These are phyloP conservation scores for Spathaspora sp. DNA, from an alignment of 1,139 yeast genomes.

Conservation along the genomic window DNA sequence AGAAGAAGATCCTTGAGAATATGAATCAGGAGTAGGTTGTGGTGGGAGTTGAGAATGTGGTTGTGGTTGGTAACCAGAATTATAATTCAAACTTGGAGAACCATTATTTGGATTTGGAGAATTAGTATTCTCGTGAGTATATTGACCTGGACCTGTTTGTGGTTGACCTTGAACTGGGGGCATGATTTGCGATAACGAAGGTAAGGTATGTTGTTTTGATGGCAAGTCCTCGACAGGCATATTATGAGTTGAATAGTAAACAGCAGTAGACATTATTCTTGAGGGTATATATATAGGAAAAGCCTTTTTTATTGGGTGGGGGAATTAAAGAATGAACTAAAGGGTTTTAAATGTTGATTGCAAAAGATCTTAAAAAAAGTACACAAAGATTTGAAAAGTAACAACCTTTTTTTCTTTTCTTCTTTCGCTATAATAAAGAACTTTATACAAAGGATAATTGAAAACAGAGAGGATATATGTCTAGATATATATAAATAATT, in stretches of 20 bases:
- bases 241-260: constrained; percentile 28
- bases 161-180: constrained; percentile 22
- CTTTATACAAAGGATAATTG: neutral
- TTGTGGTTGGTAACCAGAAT: constrained; percentile 11
- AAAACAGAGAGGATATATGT: neutral
- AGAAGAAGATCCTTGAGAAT: constrained; percentile 25
- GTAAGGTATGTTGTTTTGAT: constrained; percentile 25
- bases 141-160: constrained; percentile 7
- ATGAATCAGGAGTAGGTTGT: constrained; percentile 16
- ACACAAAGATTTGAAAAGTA: neutral
- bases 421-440: neutral
- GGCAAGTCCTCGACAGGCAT: constrained; percentile 30
- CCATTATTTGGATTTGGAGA: constrained; percentile 6
- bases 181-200: constrained; percentile 35
- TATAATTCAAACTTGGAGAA: constrained; percentile 5
- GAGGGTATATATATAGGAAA: neutral
- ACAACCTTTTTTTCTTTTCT: neutral
- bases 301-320: neutral
- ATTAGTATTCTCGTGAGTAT: constrained; percentile 4
- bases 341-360: neutral
- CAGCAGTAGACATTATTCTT: constrained; percentile 34
- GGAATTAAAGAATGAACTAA: constrained; percentile 2
- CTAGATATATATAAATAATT: constrained; percentile 2
- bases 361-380: neutral
- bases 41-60: constrained; percentile 1